Evolutionary conservation across 108 stramenopile species (phyloP).

Genomic region (Cafeteria roenbergensis): DNA sequence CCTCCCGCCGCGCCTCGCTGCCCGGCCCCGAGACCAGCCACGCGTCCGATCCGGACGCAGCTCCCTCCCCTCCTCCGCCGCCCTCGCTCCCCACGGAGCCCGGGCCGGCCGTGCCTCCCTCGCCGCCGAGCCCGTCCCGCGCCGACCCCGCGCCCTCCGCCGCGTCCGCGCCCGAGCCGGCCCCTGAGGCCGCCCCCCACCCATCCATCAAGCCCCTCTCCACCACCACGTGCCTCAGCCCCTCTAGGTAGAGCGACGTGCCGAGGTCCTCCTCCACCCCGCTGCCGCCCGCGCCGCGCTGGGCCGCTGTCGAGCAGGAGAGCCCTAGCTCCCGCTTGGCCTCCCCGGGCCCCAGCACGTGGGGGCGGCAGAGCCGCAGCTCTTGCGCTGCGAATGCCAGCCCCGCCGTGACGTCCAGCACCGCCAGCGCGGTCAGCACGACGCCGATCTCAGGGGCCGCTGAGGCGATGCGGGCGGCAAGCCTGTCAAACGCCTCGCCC

Average conservation of each 20-base stretch:
- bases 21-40: no score
- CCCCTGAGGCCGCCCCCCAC: no score
- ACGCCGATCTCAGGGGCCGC: background rate
- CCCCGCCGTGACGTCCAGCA: conserved; percentile 8
- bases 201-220: conserved; percentile 1
- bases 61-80: no score
- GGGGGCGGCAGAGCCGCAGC: conserved; percentile 3
- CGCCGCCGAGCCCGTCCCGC: no score
- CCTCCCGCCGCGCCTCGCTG: no score
- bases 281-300: background rate
- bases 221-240: conserved; percentile 12
- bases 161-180: no score
- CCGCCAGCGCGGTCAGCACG: background rate
- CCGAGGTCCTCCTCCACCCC: background rate
- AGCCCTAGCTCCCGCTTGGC: background rate
- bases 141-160: no score
- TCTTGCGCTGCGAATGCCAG: conserved; percentile 1
- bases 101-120: no score
- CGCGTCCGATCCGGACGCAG: no score
- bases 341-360: background rate
- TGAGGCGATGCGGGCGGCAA: background rate
- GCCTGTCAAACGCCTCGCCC: background rate
- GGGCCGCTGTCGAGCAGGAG: background rate
- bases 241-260: background rate
- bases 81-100: no score